phyloP scores from a whole-genome alignment of 176 grass and related monocot species.

The Bolboschoenus planiculmis region DNA sequence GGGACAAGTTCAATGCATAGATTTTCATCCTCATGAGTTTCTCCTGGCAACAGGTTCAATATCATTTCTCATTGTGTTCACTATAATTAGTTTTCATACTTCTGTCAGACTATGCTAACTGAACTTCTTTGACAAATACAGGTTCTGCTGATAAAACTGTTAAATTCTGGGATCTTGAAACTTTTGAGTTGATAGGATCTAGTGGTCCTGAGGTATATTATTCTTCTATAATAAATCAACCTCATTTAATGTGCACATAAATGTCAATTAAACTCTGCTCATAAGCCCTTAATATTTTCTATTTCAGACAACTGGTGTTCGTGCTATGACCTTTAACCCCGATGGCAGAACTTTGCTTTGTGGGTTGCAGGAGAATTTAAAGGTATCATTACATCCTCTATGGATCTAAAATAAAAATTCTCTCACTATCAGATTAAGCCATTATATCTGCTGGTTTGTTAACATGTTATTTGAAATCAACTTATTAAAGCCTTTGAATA shows the following conservation, averaged over 20 bases:
- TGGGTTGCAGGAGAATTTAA: constrained; percentile 91
- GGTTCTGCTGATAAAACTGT: constrained; percentile 94
- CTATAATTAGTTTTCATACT: background rate
- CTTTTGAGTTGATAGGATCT: constrained; percentile 95
- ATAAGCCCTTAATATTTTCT: background rate
- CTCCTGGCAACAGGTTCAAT: constrained; percentile 89
- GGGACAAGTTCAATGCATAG: constrained; percentile 96
- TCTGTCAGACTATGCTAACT: constrained; percentile 25
- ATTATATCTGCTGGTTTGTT: constrained; percentile 8
- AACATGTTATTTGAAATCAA: background rate
- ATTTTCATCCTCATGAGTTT: constrained; percentile 96
- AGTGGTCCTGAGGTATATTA: constrained; percentile 74
- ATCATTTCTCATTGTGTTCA: constrained; percentile 16
- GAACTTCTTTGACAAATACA: constrained; percentile 29
- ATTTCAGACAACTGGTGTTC: constrained; percentile 75
- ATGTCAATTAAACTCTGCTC: background rate
- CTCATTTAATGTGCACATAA: background rate
- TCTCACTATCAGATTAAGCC: background rate
- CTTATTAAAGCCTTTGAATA: background rate
- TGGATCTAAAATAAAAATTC: background rate
- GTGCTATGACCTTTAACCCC: constrained; percentile 96
- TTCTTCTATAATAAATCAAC: constrained; percentile 12
- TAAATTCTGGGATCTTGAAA: constrained; percentile 98
- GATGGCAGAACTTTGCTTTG: constrained; percentile 88
- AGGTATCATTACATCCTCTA: constrained; percentile 44